Conservation (phyloP, 169 alveolate genomes). For the Plasmodium knowlesi region DNA sequence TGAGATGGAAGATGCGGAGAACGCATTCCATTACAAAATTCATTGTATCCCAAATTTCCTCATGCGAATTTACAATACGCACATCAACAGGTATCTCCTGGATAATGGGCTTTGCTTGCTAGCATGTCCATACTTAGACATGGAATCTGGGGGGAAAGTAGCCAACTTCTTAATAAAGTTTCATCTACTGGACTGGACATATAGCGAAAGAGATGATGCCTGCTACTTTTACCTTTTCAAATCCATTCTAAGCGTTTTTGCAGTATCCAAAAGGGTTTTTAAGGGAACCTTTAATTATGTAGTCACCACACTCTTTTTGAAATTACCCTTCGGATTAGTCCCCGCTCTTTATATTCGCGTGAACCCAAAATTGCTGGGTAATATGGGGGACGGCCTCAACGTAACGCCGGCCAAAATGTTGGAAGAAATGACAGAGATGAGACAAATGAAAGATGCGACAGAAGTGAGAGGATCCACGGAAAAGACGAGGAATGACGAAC, state of each 20-base stretch:
- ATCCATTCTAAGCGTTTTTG: constrained; percentile 27
- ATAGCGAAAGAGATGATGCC: constrained; percentile 36
- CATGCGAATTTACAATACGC: constrained; percentile 27
- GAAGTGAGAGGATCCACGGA: background rate
- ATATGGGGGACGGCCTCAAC: background rate
- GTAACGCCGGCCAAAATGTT: background rate
- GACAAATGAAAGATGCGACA: background rate
- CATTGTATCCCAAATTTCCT: constrained; percentile 9
- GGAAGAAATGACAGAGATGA: background rate
- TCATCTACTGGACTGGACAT: constrained; percentile 55
- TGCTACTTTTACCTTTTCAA: constrained; percentile 54
- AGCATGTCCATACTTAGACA: constrained; percentile 65
- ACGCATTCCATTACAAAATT: background rate
- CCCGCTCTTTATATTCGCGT: constrained; percentile 16
- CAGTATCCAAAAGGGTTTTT: constrained; percentile 37
- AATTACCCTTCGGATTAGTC: constrained; percentile 53
- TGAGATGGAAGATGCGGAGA: background rate
- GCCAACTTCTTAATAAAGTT: constrained; percentile 45
- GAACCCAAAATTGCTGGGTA: background rate
- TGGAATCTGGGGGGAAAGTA: constrained; percentile 25
- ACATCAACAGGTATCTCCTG: constrained; percentile 21
- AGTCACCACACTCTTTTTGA: constrained; percentile 20
- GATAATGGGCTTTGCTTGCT: constrained; percentile 21
- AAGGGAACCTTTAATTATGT: background rate
- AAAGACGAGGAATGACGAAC: background rate